Evolutionary conservation across 2,329 filamentous ascomycete species (phyloP).

Genomic region (Ascochyta lentis): DNA sequence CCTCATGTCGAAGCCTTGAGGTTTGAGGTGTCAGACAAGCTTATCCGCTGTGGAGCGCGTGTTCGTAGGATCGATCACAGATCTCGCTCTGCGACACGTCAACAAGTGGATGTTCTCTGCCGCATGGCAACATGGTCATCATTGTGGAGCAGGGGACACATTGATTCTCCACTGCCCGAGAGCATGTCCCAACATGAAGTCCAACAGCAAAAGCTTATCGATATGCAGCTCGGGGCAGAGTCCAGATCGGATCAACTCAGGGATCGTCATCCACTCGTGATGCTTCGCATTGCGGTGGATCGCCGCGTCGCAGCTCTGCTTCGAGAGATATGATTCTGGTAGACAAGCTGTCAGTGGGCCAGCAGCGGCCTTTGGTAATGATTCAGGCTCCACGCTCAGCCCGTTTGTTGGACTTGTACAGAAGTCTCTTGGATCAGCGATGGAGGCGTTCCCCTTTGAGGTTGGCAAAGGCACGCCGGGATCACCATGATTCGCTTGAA

Average conservation of each 20-base stretch:
- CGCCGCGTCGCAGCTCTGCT: background rate
- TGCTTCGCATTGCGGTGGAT: conserved; percentile 4
- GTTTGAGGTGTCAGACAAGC: conserved; percentile 13
- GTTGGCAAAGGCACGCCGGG: conserved; percentile 16
- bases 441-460: conserved; percentile 15
- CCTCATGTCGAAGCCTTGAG: conserved; percentile 8
- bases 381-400: conserved; percentile 14
- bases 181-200: conserved; percentile 16
- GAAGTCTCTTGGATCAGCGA: conserved; percentile 14
- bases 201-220: conserved; percentile 21
- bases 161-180: conserved; percentile 7
- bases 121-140: conserved; percentile 11
- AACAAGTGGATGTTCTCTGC: conserved; percentile 1
- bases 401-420: conserved; percentile 11
- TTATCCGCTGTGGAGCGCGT: conserved; percentile 5
- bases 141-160: conserved; percentile 15
- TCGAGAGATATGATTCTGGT: background rate
- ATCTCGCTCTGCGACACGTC: conserved; percentile 10
- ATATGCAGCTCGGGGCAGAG: conserved; percentile 17
- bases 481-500: conserved; percentile 30
- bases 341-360: conserved; percentile 13
- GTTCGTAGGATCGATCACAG: conserved; percentile 5
- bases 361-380: background rate
- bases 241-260: conserved; percentile 38
- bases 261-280: conserved; percentile 15